Evolutionary conservation across 139 green algal species (phyloP).

Genomic region (Coelastrella sp.): DNA sequence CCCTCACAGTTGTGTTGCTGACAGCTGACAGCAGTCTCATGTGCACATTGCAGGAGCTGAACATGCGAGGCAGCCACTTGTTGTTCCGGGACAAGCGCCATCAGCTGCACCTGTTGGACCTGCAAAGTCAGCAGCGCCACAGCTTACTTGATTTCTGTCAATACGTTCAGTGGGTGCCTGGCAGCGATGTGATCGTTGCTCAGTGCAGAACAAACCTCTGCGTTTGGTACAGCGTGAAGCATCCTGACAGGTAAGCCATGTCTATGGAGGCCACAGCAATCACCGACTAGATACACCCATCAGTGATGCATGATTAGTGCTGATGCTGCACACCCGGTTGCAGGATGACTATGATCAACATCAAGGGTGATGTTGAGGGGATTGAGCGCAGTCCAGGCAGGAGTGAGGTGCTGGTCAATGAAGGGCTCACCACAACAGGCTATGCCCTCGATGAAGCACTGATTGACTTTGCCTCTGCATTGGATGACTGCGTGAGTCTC

Average conservation of each 20-base stretch:
- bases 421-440: conserved; percentile 72
- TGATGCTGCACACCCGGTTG: neutral
- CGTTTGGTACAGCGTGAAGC: conserved; percentile 88
- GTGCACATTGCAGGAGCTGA: conserved; percentile 74
- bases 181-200: conserved; percentile 83
- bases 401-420: conserved; percentile 85
- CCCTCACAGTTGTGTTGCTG: too few species aligned
- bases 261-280: too few species aligned
- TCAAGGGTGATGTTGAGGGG: conserved; percentile 80
- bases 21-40: neutral
- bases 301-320: too few species aligned
- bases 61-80: conserved; percentile 81
- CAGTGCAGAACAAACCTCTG: conserved; percentile 82
- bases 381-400: conserved; percentile 72
- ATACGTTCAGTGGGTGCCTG: conserved; percentile 91
- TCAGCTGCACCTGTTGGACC: conserved; percentile 79
- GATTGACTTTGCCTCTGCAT: conserved; percentile 72
- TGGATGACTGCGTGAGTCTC: conserved; percentile 60
- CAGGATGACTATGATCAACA: conserved; percentile 71
- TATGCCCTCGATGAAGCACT: conserved; percentile 83
- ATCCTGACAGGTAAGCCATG: conserved; percentile 61
- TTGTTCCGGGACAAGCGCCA: conserved; percentile 89
- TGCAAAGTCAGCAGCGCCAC: conserved; percentile 72
- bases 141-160: conserved; percentile 82
- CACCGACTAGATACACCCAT: too few species aligned